Evolutionary conservation across 2,329 filamentous ascomycete species (phyloP).

Genomic region (Diaporthe helianthi): DNA sequence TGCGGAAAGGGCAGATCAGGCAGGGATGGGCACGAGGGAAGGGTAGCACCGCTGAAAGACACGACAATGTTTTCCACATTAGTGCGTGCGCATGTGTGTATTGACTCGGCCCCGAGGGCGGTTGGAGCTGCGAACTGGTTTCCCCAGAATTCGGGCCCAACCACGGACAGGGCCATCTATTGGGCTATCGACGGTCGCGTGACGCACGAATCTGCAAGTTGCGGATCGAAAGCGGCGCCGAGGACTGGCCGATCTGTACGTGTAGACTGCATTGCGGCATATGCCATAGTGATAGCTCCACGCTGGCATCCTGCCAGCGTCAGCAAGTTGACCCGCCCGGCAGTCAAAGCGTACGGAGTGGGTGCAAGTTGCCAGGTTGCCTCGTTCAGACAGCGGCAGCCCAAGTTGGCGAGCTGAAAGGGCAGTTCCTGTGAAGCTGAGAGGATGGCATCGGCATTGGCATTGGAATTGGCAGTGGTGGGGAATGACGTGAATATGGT

Average conservation of each 20-base stretch:
- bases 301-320: background rate
- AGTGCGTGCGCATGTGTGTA: too few relatives aligned
- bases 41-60: background rate
- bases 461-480: background rate
- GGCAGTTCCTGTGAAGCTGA: background rate
- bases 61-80: background rate
- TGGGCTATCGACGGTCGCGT: background rate
- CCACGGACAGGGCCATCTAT: constrained; percentile 3
- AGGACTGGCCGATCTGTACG: constrained; percentile 1
- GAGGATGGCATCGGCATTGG: background rate
- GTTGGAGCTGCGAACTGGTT: constrained; percentile 14
- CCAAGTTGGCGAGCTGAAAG: constrained; percentile 2
- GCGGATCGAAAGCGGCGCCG: constrained; percentile 4
- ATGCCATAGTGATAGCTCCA: background rate
- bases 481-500: too few relatives aligned
- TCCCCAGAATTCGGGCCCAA: constrained; percentile 9
- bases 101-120: background rate
- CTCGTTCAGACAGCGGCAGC: background rate
- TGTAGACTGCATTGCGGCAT: constrained; percentile 4
- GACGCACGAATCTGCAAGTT: background rate
- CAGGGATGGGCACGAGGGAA: background rate
- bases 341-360: background rate
- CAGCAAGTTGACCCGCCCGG: too few relatives aligned
- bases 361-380: too few relatives aligned
- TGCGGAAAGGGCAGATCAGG: background rate